These are phyloP conservation scores for Neofusicoccum kwambonambiense DNA, from an alignment of 2,329 filamentous ascomycete genomes.

Conservation along the genomic window DNA sequence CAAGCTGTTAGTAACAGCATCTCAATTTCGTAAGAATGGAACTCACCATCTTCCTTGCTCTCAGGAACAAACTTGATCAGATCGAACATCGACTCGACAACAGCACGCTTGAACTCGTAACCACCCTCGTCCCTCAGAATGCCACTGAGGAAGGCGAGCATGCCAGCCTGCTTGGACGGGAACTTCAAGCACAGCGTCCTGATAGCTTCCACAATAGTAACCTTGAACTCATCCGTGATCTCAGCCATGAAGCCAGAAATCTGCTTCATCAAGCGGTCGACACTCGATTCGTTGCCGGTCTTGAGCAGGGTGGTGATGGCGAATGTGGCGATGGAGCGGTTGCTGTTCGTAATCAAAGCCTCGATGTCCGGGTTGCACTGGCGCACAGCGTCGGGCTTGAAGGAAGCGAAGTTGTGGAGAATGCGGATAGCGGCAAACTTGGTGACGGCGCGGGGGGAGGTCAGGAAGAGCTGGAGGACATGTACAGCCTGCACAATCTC, in stretches of 20 bases:
- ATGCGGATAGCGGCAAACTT: slow-evolving; percentile 98
- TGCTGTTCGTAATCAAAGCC: slow-evolving; percentile 91
- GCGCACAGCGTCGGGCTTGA: slow-evolving; percentile 90
- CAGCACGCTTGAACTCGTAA: slow-evolving; percentile 96
- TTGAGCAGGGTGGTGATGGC: slow-evolving; percentile 97
- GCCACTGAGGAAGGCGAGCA: slow-evolving; percentile 96
- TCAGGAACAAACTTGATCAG: slow-evolving; percentile 98
- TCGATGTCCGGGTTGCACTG: slow-evolving; percentile 97
- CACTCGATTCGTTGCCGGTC: slow-evolving; percentile 95
- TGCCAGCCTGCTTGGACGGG: slow-evolving; percentile 94
- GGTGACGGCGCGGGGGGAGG: slow-evolving; percentile 89
- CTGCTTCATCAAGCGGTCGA: slow-evolving; percentile 97
- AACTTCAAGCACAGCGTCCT: slow-evolving; percentile 96
- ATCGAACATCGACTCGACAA: slow-evolving; percentile 99
- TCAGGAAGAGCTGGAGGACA: slow-evolving; percentile 93
- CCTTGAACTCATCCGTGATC: slow-evolving; percentile 99
- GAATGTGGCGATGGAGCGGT: slow-evolving; percentile 96
- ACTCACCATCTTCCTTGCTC: slow-evolving; percentile 62
- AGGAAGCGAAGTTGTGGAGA: slow-evolving; percentile 91
- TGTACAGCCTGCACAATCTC: slow-evolving; percentile 92
- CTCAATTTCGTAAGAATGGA: too few relatives aligned
- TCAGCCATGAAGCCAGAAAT: slow-evolving; percentile 98
- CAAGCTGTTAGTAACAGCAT: slow-evolving; percentile 29
- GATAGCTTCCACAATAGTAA: slow-evolving; percentile 98
- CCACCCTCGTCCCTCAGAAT: slow-evolving; percentile 95